Evolutionary conservation across 257 asterid genomes (phyloP).

Genomic region (Lithospermum erythrorhizon): DNA sequence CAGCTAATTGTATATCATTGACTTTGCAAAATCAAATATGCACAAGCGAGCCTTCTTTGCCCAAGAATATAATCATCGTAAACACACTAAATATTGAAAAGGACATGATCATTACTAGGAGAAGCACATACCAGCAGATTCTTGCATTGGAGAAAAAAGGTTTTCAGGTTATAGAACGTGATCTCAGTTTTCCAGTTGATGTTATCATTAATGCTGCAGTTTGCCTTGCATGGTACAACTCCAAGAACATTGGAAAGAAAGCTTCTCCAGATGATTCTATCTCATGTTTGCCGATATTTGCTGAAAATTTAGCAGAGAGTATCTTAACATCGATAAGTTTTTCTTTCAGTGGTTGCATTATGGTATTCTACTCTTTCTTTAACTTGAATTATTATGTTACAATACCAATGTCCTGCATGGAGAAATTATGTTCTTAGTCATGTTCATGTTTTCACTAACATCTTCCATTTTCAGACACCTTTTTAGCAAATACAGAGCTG

Average conservation of each 20-base stretch:
- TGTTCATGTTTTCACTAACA: background rate
- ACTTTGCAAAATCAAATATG: constrained; percentile 33
- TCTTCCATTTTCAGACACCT: background rate
- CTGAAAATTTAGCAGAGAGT: constrained; percentile 81
- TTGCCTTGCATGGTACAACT: constrained; percentile 88
- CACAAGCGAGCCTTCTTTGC: constrained; percentile 28
- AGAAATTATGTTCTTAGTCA: background rate
- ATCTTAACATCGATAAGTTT: constrained; percentile 78
- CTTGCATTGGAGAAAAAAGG: constrained; percentile 82
- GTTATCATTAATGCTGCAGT: constrained; percentile 53
- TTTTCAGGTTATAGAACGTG: constrained; percentile 82
- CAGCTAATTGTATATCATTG: constrained; percentile 28
- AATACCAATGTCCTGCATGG: background rate
- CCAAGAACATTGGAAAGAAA: constrained; percentile 69
- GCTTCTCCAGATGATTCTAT: constrained; percentile 66
- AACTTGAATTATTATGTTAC: background rate
- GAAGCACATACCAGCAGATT: constrained; percentile 81
- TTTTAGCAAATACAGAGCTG: background rate
- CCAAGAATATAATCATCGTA: constrained; percentile 50
- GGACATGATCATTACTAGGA: constrained; percentile 87
- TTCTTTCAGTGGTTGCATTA: constrained; percentile 88
- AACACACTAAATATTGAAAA: constrained; percentile 69
- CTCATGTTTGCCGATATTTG: constrained; percentile 75
- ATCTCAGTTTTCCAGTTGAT: constrained; percentile 69
- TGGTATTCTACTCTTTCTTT: constrained; percentile 46